phyloP scores from a whole-genome alignment of 306 rosid genomes.

The Citrullus mucosospermus region DNA sequence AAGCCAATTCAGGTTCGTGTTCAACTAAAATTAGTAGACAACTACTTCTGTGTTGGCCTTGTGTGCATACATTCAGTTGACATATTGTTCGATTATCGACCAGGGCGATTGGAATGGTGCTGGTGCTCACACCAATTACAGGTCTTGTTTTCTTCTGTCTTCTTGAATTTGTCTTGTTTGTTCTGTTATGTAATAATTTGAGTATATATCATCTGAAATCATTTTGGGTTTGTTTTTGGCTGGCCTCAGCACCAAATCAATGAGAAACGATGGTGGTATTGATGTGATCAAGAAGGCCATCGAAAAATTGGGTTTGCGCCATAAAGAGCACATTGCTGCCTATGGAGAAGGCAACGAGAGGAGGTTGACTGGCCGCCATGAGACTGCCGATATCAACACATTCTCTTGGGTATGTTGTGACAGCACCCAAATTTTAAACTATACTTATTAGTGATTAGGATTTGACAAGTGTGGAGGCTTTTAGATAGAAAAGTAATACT shows the following conservation, averaged over 20 bases:
- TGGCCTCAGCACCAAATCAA: constrained; percentile 30
- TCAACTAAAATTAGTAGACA: not conserved
- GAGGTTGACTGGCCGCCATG: constrained; percentile 50
- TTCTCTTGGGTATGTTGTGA: constrained; percentile 32
- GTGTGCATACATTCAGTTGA: not conserved
- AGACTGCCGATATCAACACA: constrained; percentile 43
- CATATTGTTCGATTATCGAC: not conserved
- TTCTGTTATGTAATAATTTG: not conserved
- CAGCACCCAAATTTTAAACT: no score
- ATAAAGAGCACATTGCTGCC: constrained; percentile 37
- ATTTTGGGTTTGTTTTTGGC: not conserved
- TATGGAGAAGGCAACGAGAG: constrained; percentile 50
- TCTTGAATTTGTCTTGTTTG: not conserved
- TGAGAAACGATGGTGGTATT: constrained; percentile 33
- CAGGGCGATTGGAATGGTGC: constrained; percentile 61
- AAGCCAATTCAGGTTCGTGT: constrained; percentile 34
- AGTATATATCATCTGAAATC: not conserved
- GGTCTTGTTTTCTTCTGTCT: constrained; percentile 7
- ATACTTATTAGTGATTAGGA: no score
- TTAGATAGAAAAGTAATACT: no score
- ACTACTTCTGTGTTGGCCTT: not conserved
- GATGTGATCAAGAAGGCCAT: constrained; percentile 41
- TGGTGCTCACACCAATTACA: constrained; percentile 47
- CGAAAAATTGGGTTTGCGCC: constrained; percentile 28
- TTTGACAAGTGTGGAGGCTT: no score